Base-by-base conservation (phyloP, 116 monocot species). In the Dioscorea cayenensis region DNA sequence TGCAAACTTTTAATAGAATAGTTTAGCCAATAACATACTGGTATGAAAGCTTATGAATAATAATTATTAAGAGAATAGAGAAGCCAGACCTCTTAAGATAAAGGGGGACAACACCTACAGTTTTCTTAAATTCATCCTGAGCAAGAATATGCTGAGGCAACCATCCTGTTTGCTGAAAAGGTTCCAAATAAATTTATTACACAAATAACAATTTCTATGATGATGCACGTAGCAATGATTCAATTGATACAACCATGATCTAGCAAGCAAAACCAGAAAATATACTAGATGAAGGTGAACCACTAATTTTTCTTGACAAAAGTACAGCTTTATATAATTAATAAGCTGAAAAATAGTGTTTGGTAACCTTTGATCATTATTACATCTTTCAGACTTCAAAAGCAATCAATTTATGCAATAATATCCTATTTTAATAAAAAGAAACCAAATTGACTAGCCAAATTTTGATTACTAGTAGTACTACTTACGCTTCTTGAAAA, bases 91-190 rank as follows among this genome's bases (percentile, higher is more conserved):
- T 97, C 92, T 97, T 97, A 77, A 97, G 90, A 80, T 93, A 97
- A 84, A 97, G 90, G 22, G 97, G 97, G 77, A 97, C 93, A 86
- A 86, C 93, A 85, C 97, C 97, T 85, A 97, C 66, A 55, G 75
- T 80, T 83, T 86, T 93, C 80, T 82, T 78, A 73, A 79, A 66
- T 76, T 90, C 88, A 84, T 97, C 97, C 74, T 79, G 86, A 71
- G 93, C 97, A 66, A 97, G 77, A 82, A 97, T 72, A 83, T 93
- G 97, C 43, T 86, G 92, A 64, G 97, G 97, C 63, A 83, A 80
- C 97, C 93, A 97, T 79, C 97, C 97, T 14, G 88, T 97, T 84
- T 88, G 93, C 97, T 93, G 90, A 81, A 92, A 88, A 64, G 2
- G 62, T 22, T 66, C 25, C 49, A 72, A 16, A 68, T 65, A 58